Evolutionary conservation across 2,329 filamentous ascomycete genomes (phyloP), one percentile per base, ranked within the genome.

Genomic region (Aspergillus tubingensis): DNA sequence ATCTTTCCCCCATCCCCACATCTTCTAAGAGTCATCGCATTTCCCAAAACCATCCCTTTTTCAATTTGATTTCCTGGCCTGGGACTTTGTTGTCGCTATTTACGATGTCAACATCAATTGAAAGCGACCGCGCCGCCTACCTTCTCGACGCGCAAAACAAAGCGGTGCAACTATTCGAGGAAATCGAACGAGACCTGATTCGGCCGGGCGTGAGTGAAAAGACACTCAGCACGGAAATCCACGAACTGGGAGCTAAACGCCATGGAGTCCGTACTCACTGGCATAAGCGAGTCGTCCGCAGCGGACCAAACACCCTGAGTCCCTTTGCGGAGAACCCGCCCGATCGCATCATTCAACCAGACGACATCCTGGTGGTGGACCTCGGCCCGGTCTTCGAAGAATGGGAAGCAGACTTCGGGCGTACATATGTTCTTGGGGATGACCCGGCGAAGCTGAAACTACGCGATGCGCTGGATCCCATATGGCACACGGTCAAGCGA

Each of bases 371-470:
- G 2, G 78, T 81, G 58, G 77, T 84, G 36, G 82, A 84, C 62
- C 72, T 84, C 2, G 82, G 82, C 0, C 82, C 82, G 0, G 81
- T 84, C 0, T 83, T 84, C 58, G 81, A 83, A 54, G 75, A 73
- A 0, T 85, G 80, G 80, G 82, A 84, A 65, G 82, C 82, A 5
- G 82, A 84, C 62, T 83, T 83, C 59, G 81, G 82, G 7, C 79
- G 82, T 13, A 84, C 82, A 0, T 84, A 79, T 61, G 81, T 84
- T 3, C 74, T 84, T 0, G 81, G 81, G 3, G 61, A 76, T 52
- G 81, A 84, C 54, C 76, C 79, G 1, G 60, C 70, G 19, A 84
- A 83, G 70, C 72, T 70, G 15, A 73, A 70, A 53, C 65, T 84
- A 13, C 77, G 79, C 2, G 81, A 83, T 58, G 70, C 78, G 3